These are phyloP conservation scores for Xylariomycetidae sp. DNA, from an alignment of 2,329 filamentous ascomycete genomes.

Conservation along the genomic window DNA sequence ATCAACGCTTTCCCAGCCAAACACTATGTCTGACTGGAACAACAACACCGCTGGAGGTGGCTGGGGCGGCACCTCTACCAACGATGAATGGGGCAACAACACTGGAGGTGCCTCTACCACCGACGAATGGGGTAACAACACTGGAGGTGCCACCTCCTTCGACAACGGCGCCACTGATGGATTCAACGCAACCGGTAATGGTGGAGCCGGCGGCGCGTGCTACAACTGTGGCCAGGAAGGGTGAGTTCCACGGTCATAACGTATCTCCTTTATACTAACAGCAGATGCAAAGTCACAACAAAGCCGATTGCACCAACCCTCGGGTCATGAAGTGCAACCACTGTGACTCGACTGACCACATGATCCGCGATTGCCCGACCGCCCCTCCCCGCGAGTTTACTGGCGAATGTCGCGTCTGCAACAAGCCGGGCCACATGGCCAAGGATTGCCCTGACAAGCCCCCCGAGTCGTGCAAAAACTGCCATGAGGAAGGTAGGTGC, in stretches of 20 bases:
- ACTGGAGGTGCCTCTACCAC: constrained; percentile 2
- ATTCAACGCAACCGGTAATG: constrained; percentile 8
- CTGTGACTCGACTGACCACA: constrained; percentile 47
- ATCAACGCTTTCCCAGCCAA: constrained; percentile 2
- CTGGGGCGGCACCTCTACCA: neutral
- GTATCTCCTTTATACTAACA: neutral
- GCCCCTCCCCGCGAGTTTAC: constrained; percentile 26
- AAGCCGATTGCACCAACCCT: constrained; percentile 55
- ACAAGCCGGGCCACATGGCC: constrained; percentile 46
- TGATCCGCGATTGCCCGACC: constrained; percentile 21
- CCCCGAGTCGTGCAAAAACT: constrained; percentile 53
- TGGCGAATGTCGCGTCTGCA: constrained; percentile 46
- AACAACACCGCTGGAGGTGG: neutral
- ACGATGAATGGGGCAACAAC: neutral
- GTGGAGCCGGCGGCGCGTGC: constrained; percentile 16
- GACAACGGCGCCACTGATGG: constrained; percentile 1
- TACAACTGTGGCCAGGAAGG: constrained; percentile 54
- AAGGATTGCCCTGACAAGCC: constrained; percentile 58
- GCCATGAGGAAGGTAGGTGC: constrained; percentile 49
- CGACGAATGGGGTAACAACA: neutral
- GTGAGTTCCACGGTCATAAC: constrained; percentile 27
- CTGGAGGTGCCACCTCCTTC: constrained; percentile 1
- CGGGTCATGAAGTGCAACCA: constrained; percentile 37
- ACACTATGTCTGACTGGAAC: constrained; percentile 8
- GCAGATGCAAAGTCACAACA: constrained; percentile 46